phyloP scores from a whole-genome alignment of 257 asterid genomes.

The Solanum paucissectum region DNA sequence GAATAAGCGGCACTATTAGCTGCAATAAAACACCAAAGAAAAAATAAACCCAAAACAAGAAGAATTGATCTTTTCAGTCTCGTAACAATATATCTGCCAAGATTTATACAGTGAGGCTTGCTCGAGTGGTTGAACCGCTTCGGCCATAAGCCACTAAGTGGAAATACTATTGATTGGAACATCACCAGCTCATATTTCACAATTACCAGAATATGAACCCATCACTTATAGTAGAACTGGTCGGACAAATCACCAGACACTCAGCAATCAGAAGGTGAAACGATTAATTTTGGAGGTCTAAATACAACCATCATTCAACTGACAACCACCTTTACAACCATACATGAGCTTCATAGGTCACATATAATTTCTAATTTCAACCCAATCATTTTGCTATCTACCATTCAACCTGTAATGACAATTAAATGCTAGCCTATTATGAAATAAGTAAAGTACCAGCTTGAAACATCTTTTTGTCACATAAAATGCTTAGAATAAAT shows the following conservation, averaged over 20 bases:
- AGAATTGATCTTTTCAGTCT: neutral
- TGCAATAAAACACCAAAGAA: neutral
- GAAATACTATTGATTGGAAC: no score
- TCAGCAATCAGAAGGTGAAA: neutral
- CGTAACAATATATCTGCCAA: neutral
- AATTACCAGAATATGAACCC: no score
- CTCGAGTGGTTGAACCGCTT: no score
- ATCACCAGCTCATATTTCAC: no score
- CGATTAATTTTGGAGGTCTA: neutral
- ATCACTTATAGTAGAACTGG: neutral
- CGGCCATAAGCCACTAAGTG: no score
- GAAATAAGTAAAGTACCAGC: neutral
- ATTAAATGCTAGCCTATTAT: neutral
- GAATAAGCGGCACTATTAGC: no score
- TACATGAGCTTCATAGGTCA: neutral
- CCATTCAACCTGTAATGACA: neutral
- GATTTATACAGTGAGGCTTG: no score
- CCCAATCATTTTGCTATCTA: neutral
- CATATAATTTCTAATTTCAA: neutral
- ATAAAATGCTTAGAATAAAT: neutral
- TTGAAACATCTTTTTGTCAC: neutral
- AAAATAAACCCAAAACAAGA: neutral
- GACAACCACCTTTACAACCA: neutral
- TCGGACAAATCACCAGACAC: neutral
- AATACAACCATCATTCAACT: neutral